phyloP scores from a whole-genome alignment of 306 rosid genomes.

The Sicyos edulis region DNA sequence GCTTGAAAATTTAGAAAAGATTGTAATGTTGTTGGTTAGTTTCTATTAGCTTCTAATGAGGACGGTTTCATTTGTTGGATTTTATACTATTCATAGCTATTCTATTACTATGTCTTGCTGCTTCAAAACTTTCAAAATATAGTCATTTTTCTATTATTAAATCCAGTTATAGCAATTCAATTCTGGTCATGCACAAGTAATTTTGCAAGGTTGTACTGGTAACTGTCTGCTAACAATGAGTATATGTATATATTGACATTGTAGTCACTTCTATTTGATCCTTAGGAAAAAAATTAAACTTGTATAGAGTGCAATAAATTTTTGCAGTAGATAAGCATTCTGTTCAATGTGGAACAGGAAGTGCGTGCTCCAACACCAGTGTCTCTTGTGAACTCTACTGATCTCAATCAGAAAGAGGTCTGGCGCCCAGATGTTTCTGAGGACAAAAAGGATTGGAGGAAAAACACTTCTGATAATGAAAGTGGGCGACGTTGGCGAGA shows the following conservation, averaged over 20 bases:
- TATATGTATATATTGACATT: neutral
- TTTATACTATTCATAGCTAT: too few relatives aligned
- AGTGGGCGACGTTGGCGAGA: constrained; percentile 59
- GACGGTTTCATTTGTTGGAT: neutral
- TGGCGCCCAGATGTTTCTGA: constrained; percentile 55
- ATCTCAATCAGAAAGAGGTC: constrained; percentile 41
- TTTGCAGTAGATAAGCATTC: constrained; percentile 13
- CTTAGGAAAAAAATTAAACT: neutral
- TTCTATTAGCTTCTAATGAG: neutral
- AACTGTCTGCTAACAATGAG: neutral
- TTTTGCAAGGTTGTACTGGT: neutral
- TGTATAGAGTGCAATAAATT: neutral
- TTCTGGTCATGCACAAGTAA: neutral
- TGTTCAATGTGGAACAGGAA: constrained; percentile 34
- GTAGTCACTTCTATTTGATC: too few relatives aligned
- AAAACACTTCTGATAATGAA: constrained; percentile 38
- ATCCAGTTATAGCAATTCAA: neutral
- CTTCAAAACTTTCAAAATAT: neutral
- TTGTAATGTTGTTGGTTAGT: neutral
- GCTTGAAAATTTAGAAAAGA: neutral
- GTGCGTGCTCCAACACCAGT: constrained; percentile 36
- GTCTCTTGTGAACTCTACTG: constrained; percentile 36
- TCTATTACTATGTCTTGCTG: neutral
- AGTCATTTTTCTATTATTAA: neutral
- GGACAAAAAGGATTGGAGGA: constrained; percentile 52